phyloP scores from a whole-genome alignment of 371 early-diverging fungal genomes.

The Mucor racemosus region DNA sequence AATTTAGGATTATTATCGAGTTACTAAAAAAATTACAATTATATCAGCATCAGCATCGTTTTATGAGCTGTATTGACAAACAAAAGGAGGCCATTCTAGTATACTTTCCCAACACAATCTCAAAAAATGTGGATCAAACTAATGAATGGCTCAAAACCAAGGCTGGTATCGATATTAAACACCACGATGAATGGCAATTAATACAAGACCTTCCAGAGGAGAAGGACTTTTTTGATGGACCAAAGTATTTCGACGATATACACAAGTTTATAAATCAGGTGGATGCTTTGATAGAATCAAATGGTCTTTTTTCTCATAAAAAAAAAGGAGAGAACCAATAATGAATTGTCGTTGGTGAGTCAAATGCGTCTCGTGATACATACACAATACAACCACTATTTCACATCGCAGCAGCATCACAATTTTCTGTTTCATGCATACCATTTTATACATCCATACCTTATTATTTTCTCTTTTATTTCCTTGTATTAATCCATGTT shows the following conservation, averaged over 20 bases:
- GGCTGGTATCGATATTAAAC: slow-evolving; percentile 8
- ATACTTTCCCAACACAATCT: slow-evolving; percentile 17
- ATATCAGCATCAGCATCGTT: slow-evolving; percentile 10
- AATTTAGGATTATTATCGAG: slow-evolving; percentile 13
- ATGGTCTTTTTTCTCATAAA: slow-evolving; percentile 20
- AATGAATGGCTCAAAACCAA: slow-evolving; percentile 9
- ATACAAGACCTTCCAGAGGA: not conserved
- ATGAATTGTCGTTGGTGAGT: not conserved
- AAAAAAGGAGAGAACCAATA: slow-evolving; percentile 1
- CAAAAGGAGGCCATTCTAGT: slow-evolving; percentile 11
- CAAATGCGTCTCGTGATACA: too few relatives aligned
- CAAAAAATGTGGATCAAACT: slow-evolving; percentile 4
- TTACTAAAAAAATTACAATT: slow-evolving; percentile 15
- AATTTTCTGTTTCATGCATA: not conserved
- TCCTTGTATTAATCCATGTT: not conserved
- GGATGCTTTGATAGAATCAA: slow-evolving; percentile 25
- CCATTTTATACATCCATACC: not conserved
- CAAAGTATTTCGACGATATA: slow-evolving; percentile 22
- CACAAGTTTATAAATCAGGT: slow-evolving; percentile 27
- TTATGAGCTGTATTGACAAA: slow-evolving; percentile 17
- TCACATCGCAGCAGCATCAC: not conserved
- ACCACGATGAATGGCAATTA: slow-evolving; percentile 15
- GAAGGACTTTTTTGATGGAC: slow-evolving; percentile 19
- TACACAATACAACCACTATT: not conserved
- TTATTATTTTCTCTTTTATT: not conserved